These are phyloP conservation scores for Mortierella sp. DNA, from an alignment of 371 early-diverging fungal species.

Conservation along the genomic window DNA sequence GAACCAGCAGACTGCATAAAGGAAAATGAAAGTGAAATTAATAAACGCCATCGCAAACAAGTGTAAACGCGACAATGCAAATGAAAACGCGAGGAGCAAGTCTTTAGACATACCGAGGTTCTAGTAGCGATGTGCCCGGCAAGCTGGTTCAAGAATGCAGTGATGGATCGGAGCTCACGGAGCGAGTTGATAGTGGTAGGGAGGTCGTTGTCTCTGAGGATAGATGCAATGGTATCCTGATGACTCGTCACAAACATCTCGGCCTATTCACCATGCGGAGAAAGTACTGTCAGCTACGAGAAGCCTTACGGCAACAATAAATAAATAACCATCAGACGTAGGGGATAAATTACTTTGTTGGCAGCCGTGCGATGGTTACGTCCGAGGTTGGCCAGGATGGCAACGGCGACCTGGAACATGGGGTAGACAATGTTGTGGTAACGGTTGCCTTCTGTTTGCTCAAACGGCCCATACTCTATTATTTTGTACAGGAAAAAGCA, in stretches of 20 bases:
- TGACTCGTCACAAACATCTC: constrained; percentile 55
- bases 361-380: constrained; percentile 55
- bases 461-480: constrained; percentile 52
- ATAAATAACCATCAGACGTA: too few species aligned
- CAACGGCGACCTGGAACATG: constrained; percentile 56
- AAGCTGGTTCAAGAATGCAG: constrained; percentile 53
- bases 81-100: background rate
- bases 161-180: constrained; percentile 52
- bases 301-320: background rate
- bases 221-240: constrained; percentile 54
- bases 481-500: background rate
- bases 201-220: constrained; percentile 44
- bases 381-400: constrained; percentile 54
- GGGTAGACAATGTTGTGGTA: constrained; percentile 59
- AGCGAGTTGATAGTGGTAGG: constrained; percentile 47
- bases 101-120: constrained; percentile 23
- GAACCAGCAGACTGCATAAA: constrained; percentile 28
- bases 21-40: background rate
- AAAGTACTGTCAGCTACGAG: background rate
- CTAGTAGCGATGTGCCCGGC: constrained; percentile 46
- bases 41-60: background rate
- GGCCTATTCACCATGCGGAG: constrained; percentile 28
- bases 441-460: constrained; percentile 55
- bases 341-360: constrained; percentile 31
- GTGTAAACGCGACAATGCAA: too few species aligned